phyloP scores from a whole-genome alignment of 176 grass and related monocot species.

The Tillandsia fasciculata region DNA sequence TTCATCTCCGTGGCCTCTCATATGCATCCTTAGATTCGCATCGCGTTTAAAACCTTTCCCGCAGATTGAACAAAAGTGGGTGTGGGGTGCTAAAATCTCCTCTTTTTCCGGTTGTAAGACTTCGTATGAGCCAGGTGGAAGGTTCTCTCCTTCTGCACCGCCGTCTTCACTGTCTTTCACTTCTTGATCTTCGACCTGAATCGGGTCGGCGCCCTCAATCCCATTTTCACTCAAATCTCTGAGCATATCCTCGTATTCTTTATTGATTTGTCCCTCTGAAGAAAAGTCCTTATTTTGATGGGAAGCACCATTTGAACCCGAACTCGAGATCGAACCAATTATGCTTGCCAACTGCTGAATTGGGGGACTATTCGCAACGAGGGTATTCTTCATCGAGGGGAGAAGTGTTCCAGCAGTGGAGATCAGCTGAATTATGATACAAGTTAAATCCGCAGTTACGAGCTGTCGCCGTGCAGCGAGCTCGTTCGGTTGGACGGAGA shows the following conservation, averaged over 20 bases:
- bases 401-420: slow-evolving; percentile 60
- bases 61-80: slow-evolving; percentile 67
- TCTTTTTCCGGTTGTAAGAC: slow-evolving; percentile 70
- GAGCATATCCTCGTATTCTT: slow-evolving; percentile 43
- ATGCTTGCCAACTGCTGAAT: slow-evolving; percentile 13
- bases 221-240: slow-evolving; percentile 30
- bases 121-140: slow-evolving; percentile 36
- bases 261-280: slow-evolving; percentile 3
- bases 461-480: slow-evolving; percentile 29
- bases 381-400: slow-evolving; percentile 32
- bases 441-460: slow-evolving; percentile 48
- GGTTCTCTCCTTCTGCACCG: slow-evolving; percentile 35
- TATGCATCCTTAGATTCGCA: slow-evolving; percentile 79
- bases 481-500: neutral
- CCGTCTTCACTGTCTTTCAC: slow-evolving; percentile 33
- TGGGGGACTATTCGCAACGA: slow-evolving; percentile 21
- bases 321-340: slow-evolving; percentile 29
- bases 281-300: slow-evolving; percentile 17
- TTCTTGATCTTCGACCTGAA: slow-evolving; percentile 34
- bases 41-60: slow-evolving; percentile 80
- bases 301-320: slow-evolving; percentile 2
- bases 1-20: slow-evolving; percentile 68
- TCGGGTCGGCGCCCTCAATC: slow-evolving; percentile 11
- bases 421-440: slow-evolving; percentile 58
- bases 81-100: slow-evolving; percentile 70